These are phyloP conservation scores for Tieghemiomyces parasiticus DNA, from an alignment of 192 early-diverging fungal species.

Conservation along the genomic window DNA sequence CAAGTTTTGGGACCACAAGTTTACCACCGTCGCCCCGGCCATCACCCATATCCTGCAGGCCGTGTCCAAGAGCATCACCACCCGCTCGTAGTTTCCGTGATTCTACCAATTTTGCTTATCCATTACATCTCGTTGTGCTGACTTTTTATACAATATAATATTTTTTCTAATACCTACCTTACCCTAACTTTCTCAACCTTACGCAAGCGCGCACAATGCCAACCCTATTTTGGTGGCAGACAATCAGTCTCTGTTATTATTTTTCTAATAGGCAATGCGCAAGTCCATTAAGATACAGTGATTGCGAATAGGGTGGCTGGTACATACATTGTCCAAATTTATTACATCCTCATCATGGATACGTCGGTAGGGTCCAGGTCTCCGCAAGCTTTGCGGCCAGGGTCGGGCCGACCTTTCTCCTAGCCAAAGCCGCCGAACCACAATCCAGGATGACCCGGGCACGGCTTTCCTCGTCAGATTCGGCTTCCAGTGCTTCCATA, in stretches of 20 bases:
- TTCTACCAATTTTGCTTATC: too few species aligned
- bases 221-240: too few species aligned
- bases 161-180: too few species aligned
- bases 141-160: too few species aligned
- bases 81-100: neutral
- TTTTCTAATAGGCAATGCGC: too few species aligned
- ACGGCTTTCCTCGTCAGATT: neutral
- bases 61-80: constrained; percentile 17
- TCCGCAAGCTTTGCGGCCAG: neutral
- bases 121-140: too few species aligned
- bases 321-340: too few species aligned
- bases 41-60: constrained; percentile 31
- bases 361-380: neutral
- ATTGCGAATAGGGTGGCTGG: too few species aligned
- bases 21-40: constrained; percentile 27
- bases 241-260: too few species aligned
- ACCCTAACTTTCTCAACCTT: too few species aligned
- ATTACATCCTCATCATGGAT: neutral
- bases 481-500: neutral
- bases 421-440: neutral
- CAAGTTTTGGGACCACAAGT: constrained; percentile 57
- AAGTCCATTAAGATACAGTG: too few species aligned
- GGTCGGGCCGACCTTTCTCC: neutral
- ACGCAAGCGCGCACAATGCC: too few species aligned
- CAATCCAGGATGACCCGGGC: neutral